A percentile compares a stretch with the other conserved stretches of the same genome.
These are phyloP conservation scores for Trichoderma endophyticum DNA, from an alignment of 2,329 filamentous ascomycete species.

Conservation along the genomic window DNA sequence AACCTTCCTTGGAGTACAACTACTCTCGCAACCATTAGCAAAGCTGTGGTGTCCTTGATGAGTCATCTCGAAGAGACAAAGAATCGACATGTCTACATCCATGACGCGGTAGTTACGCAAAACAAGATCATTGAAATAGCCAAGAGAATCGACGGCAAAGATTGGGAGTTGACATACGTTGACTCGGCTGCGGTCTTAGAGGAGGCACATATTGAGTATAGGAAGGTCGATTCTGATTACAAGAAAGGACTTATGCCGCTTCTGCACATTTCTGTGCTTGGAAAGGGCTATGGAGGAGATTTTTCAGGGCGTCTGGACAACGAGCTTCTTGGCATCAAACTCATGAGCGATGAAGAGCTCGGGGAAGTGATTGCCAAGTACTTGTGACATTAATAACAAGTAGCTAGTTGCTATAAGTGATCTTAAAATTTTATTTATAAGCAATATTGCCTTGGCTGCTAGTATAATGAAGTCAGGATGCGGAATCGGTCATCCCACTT, in stretches of 20 bases:
- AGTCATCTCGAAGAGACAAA: neutral
- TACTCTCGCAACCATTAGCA: neutral
- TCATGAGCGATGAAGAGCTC: neutral
- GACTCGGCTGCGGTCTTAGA: neutral
- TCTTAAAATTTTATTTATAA: neutral
- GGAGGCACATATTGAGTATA: neutral
- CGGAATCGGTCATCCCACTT: neutral
- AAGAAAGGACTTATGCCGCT: neutral
- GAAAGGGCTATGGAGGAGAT: neutral
- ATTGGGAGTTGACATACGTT: neutral
- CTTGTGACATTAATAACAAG: neutral
- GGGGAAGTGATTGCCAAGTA: neutral
- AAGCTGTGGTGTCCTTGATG: neutral
- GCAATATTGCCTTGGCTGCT: neutral
- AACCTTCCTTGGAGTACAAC: neutral
- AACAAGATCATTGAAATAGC: neutral
- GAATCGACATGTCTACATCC: conserved; percentile 1
- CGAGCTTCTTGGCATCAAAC: neutral
- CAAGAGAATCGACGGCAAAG: neutral
- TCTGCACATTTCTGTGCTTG: neutral
- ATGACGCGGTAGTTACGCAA: neutral
- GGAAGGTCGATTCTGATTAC: neutral
- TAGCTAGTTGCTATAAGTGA: neutral
- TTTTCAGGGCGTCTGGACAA: neutral
- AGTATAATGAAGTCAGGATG: neutral